Evolutionary conservation across 2,329 filamentous ascomycete species (phyloP), one percentile per base, ranked within the genome.

Genomic region (Leptographium flavum): DNA sequence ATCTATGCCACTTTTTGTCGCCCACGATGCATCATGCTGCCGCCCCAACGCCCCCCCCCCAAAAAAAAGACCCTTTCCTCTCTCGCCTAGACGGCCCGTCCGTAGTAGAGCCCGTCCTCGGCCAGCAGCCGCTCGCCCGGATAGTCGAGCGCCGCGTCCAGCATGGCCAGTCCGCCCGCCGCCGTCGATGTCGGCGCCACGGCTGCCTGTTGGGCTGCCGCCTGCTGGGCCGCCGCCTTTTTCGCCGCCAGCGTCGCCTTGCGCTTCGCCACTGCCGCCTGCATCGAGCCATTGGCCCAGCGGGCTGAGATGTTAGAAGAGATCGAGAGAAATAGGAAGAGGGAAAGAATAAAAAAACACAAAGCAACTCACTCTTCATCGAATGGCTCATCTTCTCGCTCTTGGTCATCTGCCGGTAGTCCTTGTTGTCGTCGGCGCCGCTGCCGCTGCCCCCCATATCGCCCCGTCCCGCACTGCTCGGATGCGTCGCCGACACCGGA

Each of bases 371-470:
- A 77, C 74, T 72, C 63, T 76, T 76, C 74, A 79, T 79, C 3
- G 73, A 77, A 17, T 68, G 68, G n/a, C 71, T 75, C 74, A 79
- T 78, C 65, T 79, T 79, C 60, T 79, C 74, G 27, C 72, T 76
- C 61, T 79, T 79, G 40, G 72, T 77, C 73, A 78, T 77, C 37
- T 69, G 65, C 31, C 70, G 69, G 53, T 78, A 78, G 43, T 76
- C 71, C 60, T 77, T 76, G 47, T 70, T 65, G 21, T 54, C 54
- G 17, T 52, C 46, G 5, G 13, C 42, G 23, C 68, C 65, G 46
- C 41, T 15, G 52, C 58, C 47, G 53, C 47, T 21, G 28, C 28
- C 36, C 23, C 17, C 9, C 37, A 33, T 39, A 5, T 42, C 33
- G 7, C 31, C 32, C 25, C 14, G 35, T 25, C 39, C 36, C 27